Base-by-base conservation (phyloP, 2,329 filamentous ascomycete genomes). In the Sporothrix inflata region DNA sequence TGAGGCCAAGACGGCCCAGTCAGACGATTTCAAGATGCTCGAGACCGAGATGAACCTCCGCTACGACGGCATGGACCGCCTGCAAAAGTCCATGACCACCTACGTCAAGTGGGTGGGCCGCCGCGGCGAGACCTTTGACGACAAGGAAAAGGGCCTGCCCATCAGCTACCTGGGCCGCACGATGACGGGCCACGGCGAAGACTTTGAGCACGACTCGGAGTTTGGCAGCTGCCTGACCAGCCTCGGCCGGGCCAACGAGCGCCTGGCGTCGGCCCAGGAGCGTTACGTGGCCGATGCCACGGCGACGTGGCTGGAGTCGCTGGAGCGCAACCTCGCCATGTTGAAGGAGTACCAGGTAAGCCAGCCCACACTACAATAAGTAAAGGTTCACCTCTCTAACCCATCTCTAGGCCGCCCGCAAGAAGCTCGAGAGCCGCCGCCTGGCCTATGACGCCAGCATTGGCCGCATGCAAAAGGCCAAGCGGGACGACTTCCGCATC, bases 341-440 rank as follows among this genome's bases (percentile, higher is more conserved):
- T 95, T 98, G 93, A 98, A 97, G 81, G 96, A 98, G 79, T 98
- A 97, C 78, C 94, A 98, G 87, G 92, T 95, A 86, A 71, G 87
- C 80, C 34, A 8, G 1, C 11, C 19, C 19, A 8, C 2, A n/a
- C 4, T 21, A 21, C 7, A 8, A 12, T 38, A 16, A n/a, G 42
- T 8, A 16, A 12, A 11, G 16, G 8, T 24, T 24, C 9, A 8
- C 12, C 6, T 12, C 16, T 14, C 57, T 60, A 57, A 49, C 30
- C 1, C 40, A n/a, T 34, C 73, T 9, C 9, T 74, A 91, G 91
- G 86, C 88, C 75, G 89, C 95, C 68, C 92, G 95, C 79, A 98
- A 96, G 88, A 98, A 97, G 88, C 91, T 98, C 75, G 96, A 98
- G 80, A 92, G 86, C 78, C 91, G 95, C 73, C 90, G 95, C 73